phyloP scores from a whole-genome alignment of 129 eudicot genomes.

The Helianthus tuberosus region DNA sequence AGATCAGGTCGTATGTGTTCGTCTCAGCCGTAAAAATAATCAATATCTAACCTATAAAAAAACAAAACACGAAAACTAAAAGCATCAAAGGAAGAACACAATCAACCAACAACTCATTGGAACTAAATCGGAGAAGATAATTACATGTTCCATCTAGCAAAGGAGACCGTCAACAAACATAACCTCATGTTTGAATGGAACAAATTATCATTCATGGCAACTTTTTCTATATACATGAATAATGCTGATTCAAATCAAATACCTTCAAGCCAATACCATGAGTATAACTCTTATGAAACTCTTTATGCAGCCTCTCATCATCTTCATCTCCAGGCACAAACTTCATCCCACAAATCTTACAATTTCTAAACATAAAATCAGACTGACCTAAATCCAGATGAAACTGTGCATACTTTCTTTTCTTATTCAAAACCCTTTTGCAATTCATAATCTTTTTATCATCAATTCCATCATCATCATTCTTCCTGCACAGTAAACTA shows the following conservation, averaged over 20 bases:
- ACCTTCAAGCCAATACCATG: conserved; percentile 88
- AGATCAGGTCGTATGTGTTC: too few species aligned
- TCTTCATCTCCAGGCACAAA: conserved; percentile 81
- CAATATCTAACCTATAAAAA: too few species aligned
- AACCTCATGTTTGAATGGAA: too few species aligned
- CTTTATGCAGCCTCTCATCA: conserved; percentile 70
- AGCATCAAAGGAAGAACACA: too few species aligned
- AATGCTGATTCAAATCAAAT: conserved; percentile 3
- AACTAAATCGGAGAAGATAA: too few species aligned
- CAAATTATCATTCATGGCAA: too few species aligned
- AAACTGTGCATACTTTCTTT: conserved; percentile 76
- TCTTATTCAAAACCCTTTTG: conserved; percentile 55
- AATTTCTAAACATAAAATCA: conserved; percentile 71
- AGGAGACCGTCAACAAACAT: too few species aligned
- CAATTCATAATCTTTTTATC: conserved; percentile 8
- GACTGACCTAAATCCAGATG: conserved; percentile 89
- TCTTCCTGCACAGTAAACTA: conserved; percentile 20
- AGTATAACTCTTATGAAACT: conserved; percentile 73
- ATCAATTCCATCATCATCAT: not conserved
- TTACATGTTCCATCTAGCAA: too few species aligned
- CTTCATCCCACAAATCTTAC: conserved; percentile 70
- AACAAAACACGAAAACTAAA: too few species aligned
- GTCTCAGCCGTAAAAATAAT: too few species aligned
- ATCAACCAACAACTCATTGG: too few species aligned
- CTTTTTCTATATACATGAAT: too few species aligned